These are phyloP conservation scores for Fraxinus ornus DNA, from an alignment of 305 asterid genomes.

Conservation along the genomic window DNA sequence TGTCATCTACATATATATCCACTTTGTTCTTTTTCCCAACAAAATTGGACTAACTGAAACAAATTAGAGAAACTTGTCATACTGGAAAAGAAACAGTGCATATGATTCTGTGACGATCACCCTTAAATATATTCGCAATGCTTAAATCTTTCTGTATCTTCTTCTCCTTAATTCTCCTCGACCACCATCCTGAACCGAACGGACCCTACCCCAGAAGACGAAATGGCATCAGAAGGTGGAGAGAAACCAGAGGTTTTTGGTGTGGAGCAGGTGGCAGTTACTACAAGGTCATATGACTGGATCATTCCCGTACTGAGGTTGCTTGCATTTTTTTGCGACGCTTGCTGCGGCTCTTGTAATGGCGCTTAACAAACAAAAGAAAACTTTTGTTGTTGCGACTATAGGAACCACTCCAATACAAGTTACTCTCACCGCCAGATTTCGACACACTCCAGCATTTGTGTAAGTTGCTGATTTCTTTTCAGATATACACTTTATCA, in stretches of 20 bases:
- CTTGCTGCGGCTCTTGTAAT: conserved; percentile 61
- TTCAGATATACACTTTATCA: background rate
- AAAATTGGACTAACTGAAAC: conserved; percentile 33
- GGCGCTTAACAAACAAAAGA: conserved; percentile 67
- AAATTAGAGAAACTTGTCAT: background rate
- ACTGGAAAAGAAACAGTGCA: background rate
- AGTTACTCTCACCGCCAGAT: conserved; percentile 68
- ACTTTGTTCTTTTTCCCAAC: conserved; percentile 33
- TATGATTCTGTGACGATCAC: background rate
- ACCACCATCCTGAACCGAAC: background rate
- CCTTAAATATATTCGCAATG: conserved; percentile 8
- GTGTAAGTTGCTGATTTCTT: conserved; percentile 41
- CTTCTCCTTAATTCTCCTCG: background rate
- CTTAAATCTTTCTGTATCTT: background rate
- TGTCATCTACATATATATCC: conserved; percentile 33
- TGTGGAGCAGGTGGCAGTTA: conserved; percentile 1
- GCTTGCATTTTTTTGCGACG: conserved; percentile 55
- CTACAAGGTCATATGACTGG: conserved; percentile 26
- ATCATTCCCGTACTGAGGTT: conserved; percentile 44
- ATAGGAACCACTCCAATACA: conserved; percentile 60
- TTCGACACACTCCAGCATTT: conserved; percentile 83
- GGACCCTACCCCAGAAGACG: background rate
- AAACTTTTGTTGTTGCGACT: conserved; percentile 50
- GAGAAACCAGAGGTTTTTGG: conserved; percentile 32
- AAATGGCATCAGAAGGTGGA: conserved; percentile 47